Base-by-base conservation (phyloP, 495 filamentous ascomycete genomes). In the Penicillium cataractarum region DNA sequence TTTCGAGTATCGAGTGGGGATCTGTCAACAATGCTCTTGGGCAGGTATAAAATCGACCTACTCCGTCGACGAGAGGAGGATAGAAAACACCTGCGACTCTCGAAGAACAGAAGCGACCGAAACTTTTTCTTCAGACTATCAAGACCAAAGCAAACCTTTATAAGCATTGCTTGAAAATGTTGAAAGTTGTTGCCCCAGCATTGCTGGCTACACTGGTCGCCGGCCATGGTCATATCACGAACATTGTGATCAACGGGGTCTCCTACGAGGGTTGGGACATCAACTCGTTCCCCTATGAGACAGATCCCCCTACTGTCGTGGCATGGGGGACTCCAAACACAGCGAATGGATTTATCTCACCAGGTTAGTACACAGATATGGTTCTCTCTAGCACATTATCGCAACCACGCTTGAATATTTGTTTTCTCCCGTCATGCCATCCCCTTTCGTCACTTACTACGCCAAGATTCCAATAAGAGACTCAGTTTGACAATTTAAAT, bases 261-360 rank as follows among this genome's bases (percentile, higher is more conserved):
- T 71, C 62, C 26, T 75, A 69, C 15, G 58, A 51, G 63, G 63
- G 61, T 86, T 80, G 50, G 85, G 74, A 83, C 54, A 80, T 81
- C 37, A 69, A 76, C 22, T 65, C 66, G 19, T 71, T 72, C 48
- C 64, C 66, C 44, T 79, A 78, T 50, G 32, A 55, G 33, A 57
- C 73, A 22, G 66, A 78, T 60, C 81, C 83, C 10, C 85, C 84
- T 9, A 71, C 71, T 2, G 78, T 83, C 9, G 79, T 83, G 31
- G 84, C 80, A 54, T 88, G 86, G 85, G 74, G 76, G 15, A 82
- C 78, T 17, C 74, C 79, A 13, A 80, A 83, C 58, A 81, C 80
- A n/a, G 81, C 83, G 66, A 83, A 85, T 64, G 86, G 86, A 19
- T 89, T 86, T 73, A 76, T 89, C 27, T 68, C 75, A 19, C 82